Conservation (phyloP, 176 grass and related monocot genomes). For the Bolboschoenus planiculmis region DNA sequence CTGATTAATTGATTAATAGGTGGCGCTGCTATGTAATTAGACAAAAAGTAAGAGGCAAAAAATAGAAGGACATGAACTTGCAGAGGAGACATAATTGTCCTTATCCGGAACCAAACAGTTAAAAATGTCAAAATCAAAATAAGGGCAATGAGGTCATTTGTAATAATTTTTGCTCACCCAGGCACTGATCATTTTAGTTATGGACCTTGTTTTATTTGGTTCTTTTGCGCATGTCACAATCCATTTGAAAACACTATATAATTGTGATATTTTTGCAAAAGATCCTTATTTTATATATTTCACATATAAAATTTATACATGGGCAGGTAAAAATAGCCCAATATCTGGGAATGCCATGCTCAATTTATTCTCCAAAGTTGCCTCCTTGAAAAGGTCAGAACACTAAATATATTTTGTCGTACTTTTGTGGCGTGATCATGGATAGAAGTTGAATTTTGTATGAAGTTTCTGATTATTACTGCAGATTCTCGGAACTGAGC, state of each 20-base stretch:
- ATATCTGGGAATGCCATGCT: slow-evolving; percentile 84
- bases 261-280: not conserved
- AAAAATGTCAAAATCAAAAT: not conserved
- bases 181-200: not conserved
- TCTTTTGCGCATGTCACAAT: not conserved
- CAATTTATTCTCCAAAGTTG: slow-evolving; percentile 73
- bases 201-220: not conserved
- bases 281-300: slow-evolving; percentile 19
- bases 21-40: not conserved
- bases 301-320: slow-evolving; percentile 9
- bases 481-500: slow-evolving; percentile 88
- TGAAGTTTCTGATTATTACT: slow-evolving; percentile 15
- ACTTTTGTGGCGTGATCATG: not conserved
- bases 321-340: slow-evolving; percentile 80
- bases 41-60: not conserved
- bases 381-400: slow-evolving; percentile 73
- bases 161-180: not conserved
- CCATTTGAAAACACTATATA: not conserved
- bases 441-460: not conserved
- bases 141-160: not conserved
- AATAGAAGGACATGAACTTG: not conserved
- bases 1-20: not conserved
- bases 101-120: not conserved
- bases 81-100: not conserved
- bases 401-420: slow-evolving; percentile 21